Conservation (phyloP, 441 rosid genomes). For the Mallotus repandus region DNA sequence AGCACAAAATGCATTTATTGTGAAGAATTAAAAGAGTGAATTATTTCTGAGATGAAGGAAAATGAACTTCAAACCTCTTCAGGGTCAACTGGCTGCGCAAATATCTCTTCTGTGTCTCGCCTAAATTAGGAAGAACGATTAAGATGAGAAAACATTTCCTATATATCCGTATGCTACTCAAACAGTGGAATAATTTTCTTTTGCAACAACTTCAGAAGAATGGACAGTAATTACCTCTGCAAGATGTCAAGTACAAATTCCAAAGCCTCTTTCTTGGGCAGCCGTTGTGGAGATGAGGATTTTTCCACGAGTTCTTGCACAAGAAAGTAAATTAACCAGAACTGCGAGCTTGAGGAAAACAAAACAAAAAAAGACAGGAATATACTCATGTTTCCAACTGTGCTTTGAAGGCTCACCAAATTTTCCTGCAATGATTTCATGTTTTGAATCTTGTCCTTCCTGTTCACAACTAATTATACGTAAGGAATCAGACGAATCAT, state of each 20-base stretch:
- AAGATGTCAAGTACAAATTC: conserved; percentile 31
- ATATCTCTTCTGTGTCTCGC: conserved; percentile 43
- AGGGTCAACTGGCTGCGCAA: conserved; percentile 49
- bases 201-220: neutral
- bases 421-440: neutral
- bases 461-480: neutral
- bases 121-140: conserved; percentile 20
- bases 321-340: neutral
- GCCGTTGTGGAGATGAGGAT: conserved; percentile 12
- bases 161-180: neutral
- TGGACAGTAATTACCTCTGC: conserved; percentile 22
- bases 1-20: conserved; percentile 2
- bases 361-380: neutral
- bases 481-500: neutral
- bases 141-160: neutral
- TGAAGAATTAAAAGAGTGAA: neutral
- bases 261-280: conserved; percentile 22
- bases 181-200: neutral
- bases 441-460: conserved; percentile 13
- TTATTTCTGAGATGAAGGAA: neutral
- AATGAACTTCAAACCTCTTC: conserved; percentile 37
- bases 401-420: conserved; percentile 1
- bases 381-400: neutral
- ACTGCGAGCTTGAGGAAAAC: neutral
- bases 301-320: conserved; percentile 10